phyloP scores from a whole-genome alignment of 148 eudicot species.

The Vaccinium macrocarpon region DNA sequence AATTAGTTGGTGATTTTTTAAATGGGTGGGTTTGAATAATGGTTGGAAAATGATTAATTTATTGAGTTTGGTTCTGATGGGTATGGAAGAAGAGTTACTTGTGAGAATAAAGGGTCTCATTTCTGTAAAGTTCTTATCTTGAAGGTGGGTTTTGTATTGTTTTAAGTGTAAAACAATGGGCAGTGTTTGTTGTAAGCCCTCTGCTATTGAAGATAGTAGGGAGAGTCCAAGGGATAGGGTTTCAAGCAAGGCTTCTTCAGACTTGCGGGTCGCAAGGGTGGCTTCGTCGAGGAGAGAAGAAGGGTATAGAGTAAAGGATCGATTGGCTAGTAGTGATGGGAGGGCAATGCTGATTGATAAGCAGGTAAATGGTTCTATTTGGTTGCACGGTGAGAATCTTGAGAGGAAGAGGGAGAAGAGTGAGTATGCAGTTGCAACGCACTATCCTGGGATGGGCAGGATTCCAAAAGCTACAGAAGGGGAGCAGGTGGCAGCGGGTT shows the following conservation, averaged over 20 bases:
- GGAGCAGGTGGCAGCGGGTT: constrained; percentile 85
- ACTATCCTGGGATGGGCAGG: constrained; percentile 44
- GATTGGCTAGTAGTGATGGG: constrained; percentile 46
- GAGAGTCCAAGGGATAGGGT: constrained; percentile 65
- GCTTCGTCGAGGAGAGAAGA: constrained; percentile 62
- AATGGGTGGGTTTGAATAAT: neutral
- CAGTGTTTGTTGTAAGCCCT: constrained; percentile 71
- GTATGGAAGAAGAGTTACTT: constrained; percentile 4
- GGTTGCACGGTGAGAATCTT: constrained; percentile 41
- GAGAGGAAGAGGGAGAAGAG: constrained; percentile 53
- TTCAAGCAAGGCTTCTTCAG: constrained; percentile 42
- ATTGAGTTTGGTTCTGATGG: constrained; percentile 18
- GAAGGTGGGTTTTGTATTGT: constrained; percentile 22
- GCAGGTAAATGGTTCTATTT: constrained; percentile 43
- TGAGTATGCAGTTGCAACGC: constrained; percentile 27
- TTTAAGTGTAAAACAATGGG: constrained; percentile 48
- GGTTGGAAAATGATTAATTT: neutral
- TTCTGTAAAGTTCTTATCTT: constrained; percentile 7
- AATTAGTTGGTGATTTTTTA: neutral
- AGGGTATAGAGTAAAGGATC: constrained; percentile 28
- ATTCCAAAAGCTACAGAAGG: constrained; percentile 58
- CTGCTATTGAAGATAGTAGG: constrained; percentile 56
- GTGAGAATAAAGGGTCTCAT: constrained; percentile 5
- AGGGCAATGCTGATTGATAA: constrained; percentile 67
- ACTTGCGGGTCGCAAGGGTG: constrained; percentile 34